phyloP scores from a whole-genome alignment of 805 yeast genomes.

The Wickerhamiella cacticola region DNA sequence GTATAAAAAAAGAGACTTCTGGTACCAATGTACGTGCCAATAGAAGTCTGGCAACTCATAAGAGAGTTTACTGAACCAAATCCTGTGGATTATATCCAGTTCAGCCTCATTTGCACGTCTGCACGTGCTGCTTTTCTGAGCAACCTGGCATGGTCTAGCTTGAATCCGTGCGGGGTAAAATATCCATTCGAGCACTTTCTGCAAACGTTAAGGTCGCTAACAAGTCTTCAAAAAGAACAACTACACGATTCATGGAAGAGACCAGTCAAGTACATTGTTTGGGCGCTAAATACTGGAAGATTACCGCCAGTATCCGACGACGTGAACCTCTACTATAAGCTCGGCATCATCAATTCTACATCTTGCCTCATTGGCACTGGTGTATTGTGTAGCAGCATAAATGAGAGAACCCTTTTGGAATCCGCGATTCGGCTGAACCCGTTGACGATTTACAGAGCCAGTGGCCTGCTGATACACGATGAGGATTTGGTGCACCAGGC shows the following conservation, averaged over 20 bases:
- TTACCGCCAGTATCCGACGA: background rate
- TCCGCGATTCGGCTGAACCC: background rate
- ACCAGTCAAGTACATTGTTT: constrained; percentile 1
- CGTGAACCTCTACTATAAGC: constrained; percentile 4
- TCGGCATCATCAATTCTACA: background rate
- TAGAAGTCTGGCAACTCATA: background rate
- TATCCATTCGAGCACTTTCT: background rate
- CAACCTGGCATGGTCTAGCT: background rate
- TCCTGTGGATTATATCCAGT: background rate
- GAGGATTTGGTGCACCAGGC: background rate
- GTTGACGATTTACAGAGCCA: background rate
- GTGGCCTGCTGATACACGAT: background rate
- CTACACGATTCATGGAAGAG: background rate
- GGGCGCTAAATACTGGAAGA: background rate
- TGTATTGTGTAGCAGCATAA: background rate
- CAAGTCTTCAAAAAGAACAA: background rate
- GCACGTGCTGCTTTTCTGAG: background rate
- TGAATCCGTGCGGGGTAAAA: background rate
- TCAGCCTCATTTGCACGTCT: background rate
- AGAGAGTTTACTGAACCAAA: background rate
- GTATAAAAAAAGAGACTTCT: background rate
- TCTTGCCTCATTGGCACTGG: background rate
- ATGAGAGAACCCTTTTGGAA: background rate
- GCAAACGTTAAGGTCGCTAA: background rate
- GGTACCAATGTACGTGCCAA: constrained; percentile 1